Evolutionary conservation across 192 early-diverging fungal species (phyloP).

Genomic region (Cetraspora pellucida): DNA sequence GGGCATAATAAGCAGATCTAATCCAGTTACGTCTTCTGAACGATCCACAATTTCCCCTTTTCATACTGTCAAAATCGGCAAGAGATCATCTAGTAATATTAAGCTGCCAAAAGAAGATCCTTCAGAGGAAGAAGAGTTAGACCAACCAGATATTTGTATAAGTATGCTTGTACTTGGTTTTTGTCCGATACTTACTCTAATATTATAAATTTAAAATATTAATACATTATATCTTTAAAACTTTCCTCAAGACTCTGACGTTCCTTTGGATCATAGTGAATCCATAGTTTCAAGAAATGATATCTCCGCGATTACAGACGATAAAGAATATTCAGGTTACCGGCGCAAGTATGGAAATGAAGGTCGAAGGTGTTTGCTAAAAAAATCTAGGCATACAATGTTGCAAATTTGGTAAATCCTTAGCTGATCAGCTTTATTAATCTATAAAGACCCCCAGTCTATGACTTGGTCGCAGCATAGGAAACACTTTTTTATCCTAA

Average conservation of each 20-base stretch:
- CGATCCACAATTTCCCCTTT: no score
- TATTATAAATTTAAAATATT: neutral
- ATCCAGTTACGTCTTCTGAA: neutral
- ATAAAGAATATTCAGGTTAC: slow-evolving; percentile 31
- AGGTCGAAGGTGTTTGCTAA: slow-evolving; percentile 26
- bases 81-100: neutral
- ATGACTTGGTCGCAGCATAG: slow-evolving; percentile 58
- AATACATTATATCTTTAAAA: slow-evolving; percentile 7
- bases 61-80: neutral
- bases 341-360: slow-evolving; percentile 33
- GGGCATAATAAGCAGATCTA: slow-evolving; percentile 21
- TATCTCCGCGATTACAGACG: neutral
- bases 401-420: neutral
- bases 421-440: neutral
- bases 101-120: no score
- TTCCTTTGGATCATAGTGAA: neutral
- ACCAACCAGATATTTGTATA: neutral
- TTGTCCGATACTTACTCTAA: neutral
- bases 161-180: neutral
- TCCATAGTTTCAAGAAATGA: neutral
- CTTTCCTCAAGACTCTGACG: slow-evolving; percentile 21
- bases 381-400: neutral
- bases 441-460: slow-evolving; percentile 26
- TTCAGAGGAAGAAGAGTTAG: neutral
- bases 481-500: slow-evolving; percentile 92